These are phyloP conservation scores for Psilocybe tampanensis DNA, from an alignment of 768 basidiomycete species.

Conservation along the genomic window DNA sequence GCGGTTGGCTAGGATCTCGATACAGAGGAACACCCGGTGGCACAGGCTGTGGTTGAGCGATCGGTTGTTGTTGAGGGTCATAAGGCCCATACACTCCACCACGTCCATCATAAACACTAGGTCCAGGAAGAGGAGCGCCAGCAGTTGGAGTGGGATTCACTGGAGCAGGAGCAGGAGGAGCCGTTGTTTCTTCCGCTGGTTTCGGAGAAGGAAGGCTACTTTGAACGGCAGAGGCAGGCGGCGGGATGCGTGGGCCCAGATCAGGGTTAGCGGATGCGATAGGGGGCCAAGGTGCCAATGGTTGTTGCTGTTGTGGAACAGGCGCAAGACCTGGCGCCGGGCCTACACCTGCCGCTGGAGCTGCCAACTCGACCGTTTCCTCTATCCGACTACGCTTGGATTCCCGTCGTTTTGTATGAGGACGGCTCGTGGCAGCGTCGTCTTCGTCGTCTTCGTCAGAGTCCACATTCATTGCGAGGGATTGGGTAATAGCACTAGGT, in stretches of 20 bases:
- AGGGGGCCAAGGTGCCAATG: slow-evolving; percentile 15
- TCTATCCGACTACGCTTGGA: slow-evolving; percentile 40
- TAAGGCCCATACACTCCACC: slow-evolving; percentile 27
- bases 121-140: slow-evolving; percentile 24
- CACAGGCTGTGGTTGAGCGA: slow-evolving; percentile 7
- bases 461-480: slow-evolving; percentile 11
- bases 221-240: slow-evolving; percentile 27
- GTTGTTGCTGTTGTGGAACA: slow-evolving; percentile 25
- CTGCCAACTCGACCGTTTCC: slow-evolving; percentile 29
- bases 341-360: slow-evolving; percentile 23
- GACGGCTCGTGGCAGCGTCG: slow-evolving; percentile 10
- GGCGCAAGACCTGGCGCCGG: slow-evolving; percentile 19
- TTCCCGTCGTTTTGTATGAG: slow-evolving; percentile 27
- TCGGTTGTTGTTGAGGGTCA: slow-evolving; percentile 19
- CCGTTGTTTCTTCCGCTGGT: slow-evolving; percentile 12
- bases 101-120: slow-evolving; percentile 35
- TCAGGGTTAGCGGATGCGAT: slow-evolving; percentile 3
- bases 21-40: slow-evolving; percentile 10
- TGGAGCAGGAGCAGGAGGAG: slow-evolving; percentile 10
- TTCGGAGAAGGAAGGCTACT: slow-evolving; percentile 23
- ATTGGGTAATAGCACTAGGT: slow-evolving; percentile 42
- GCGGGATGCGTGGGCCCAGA: slow-evolving; percentile 9
- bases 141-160: slow-evolving; percentile 20
- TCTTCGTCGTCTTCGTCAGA: slow-evolving; percentile 29
- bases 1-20: slow-evolving; percentile 16